Conservation (phyloP, 148 eudicot species). For the Amaranthus palmeri region DNA sequence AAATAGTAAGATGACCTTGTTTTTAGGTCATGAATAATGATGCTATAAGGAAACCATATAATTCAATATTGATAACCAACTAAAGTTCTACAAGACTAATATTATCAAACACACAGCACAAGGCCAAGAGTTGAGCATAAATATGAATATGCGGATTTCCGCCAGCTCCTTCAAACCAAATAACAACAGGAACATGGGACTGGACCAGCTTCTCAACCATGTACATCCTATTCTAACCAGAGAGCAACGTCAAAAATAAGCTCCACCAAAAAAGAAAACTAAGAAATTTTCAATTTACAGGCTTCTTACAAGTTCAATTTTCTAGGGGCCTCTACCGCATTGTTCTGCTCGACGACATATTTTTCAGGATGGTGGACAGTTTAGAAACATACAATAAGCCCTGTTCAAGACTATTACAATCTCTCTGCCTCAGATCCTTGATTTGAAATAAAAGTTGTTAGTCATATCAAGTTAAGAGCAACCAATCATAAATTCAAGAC, state of each 20-base stretch:
- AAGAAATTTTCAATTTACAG: constrained; percentile 1
- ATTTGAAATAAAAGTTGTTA: constrained; percentile 3
- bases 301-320: constrained; percentile 17
- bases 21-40: no score
- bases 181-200: constrained; percentile 23
- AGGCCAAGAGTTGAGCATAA: neutral
- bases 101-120: constrained; percentile 3
- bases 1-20: no score
- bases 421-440: neutral
- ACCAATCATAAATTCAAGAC: constrained; percentile 65
- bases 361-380: neutral
- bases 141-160: constrained; percentile 19
- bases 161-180: constrained; percentile 29
- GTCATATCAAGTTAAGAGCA: constrained; percentile 22
- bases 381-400: no score
- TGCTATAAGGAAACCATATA: constrained; percentile 9
- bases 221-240: constrained; percentile 32
- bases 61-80: neutral
- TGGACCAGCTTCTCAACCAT: constrained; percentile 19
- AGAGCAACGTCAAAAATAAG: constrained; percentile 33
- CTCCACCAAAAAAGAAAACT: constrained; percentile 22
- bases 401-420: neutral
- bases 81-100: constrained; percentile 12
- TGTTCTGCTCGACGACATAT: constrained; percentile 9
- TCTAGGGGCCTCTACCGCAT: constrained; percentile 8